Conservation (phyloP, 805 yeast genomes). For the Candida alai region DNA sequence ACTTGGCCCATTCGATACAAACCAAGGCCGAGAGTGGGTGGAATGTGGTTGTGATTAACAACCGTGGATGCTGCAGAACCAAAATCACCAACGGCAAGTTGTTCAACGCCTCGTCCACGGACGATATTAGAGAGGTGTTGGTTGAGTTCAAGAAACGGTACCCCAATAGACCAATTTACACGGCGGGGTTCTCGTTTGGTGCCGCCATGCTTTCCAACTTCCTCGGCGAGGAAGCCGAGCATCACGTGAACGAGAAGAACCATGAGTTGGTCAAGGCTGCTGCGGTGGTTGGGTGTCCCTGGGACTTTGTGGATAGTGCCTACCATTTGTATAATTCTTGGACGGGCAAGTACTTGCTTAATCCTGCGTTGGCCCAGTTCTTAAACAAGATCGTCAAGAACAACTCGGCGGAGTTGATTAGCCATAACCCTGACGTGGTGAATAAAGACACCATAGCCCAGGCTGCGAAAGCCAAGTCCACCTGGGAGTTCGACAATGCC, state of each 20-base stretch:
- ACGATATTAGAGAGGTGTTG: slow-evolving; percentile 59
- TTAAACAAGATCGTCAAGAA: slow-evolving; percentile 30
- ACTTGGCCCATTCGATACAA: slow-evolving; percentile 44
- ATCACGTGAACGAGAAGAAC: slow-evolving; percentile 17
- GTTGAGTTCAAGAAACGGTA: slow-evolving; percentile 44
- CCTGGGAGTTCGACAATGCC: slow-evolving; percentile 58
- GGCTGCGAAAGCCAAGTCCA: slow-evolving; percentile 21
- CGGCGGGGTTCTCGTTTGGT: slow-evolving; percentile 81
- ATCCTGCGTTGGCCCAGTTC: slow-evolving; percentile 29
- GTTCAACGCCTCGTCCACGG: slow-evolving; percentile 69
- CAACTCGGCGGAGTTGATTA: slow-evolving; percentile 30
- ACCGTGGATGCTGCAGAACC: slow-evolving; percentile 75
- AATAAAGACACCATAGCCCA: slow-evolving; percentile 18
- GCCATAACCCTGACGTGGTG: slow-evolving; percentile 24
- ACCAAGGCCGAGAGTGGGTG: slow-evolving; percentile 31
- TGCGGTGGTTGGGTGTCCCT: slow-evolving; percentile 58
- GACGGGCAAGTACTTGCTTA: slow-evolving; percentile 32
- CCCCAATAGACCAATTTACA: slow-evolving; percentile 61
- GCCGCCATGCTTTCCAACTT: slow-evolving; percentile 69
- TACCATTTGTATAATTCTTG: slow-evolving; percentile 35
- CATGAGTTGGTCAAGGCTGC: slow-evolving; percentile 44
- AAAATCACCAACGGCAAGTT: slow-evolving; percentile 64
- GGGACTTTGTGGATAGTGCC: slow-evolving; percentile 62
- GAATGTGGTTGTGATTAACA: slow-evolving; percentile 66
- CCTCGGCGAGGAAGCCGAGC: slow-evolving; percentile 58